Evolutionary conservation across 2,329 filamentous ascomycete species (phyloP).

Genomic region (Fusarium abutilonis): DNA sequence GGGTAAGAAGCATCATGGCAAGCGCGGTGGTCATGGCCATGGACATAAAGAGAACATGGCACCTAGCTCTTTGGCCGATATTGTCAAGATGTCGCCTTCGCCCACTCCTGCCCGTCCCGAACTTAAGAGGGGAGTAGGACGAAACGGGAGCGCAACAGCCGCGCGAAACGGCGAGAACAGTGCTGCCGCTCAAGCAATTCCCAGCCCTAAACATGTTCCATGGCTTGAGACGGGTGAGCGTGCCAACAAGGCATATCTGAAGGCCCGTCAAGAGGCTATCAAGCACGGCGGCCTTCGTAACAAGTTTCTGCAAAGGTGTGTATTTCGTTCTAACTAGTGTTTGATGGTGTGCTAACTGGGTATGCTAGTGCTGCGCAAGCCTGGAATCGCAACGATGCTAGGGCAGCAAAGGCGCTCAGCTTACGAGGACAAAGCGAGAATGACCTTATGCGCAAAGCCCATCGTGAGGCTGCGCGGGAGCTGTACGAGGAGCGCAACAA

Average conservation of each 20-base stretch:
- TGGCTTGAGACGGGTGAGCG: constrained; percentile 94
- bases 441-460: constrained; percentile 94
- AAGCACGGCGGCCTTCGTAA: constrained; percentile 96
- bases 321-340: constrained; percentile 2
- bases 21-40: constrained; percentile 83
- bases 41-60: constrained; percentile 72
- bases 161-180: constrained; percentile 79
- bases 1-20: constrained; percentile 92
- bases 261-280: constrained; percentile 93
- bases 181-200: constrained; percentile 82
- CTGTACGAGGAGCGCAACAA: constrained; percentile 95
- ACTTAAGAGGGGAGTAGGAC: constrained; percentile 63
- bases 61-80: constrained; percentile 86
- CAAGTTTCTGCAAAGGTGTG: constrained; percentile 93
- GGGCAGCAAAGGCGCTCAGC: constrained; percentile 93
- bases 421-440: constrained; percentile 96
- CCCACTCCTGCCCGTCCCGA: constrained; percentile 73
- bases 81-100: constrained; percentile 93
- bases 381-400: constrained; percentile 97
- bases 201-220: constrained; percentile 88
- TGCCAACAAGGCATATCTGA: constrained; percentile 93
- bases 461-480: constrained; percentile 89
- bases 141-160: constrained; percentile 72
- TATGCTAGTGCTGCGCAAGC: constrained; percentile 84
- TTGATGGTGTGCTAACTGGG: constrained; percentile 8